Percentiles rank a stretch among this genome's conserved stretches.
phyloP scores from a whole-genome alignment of 2,329 filamentous ascomycete species.

The Fulvia fulva region DNA sequence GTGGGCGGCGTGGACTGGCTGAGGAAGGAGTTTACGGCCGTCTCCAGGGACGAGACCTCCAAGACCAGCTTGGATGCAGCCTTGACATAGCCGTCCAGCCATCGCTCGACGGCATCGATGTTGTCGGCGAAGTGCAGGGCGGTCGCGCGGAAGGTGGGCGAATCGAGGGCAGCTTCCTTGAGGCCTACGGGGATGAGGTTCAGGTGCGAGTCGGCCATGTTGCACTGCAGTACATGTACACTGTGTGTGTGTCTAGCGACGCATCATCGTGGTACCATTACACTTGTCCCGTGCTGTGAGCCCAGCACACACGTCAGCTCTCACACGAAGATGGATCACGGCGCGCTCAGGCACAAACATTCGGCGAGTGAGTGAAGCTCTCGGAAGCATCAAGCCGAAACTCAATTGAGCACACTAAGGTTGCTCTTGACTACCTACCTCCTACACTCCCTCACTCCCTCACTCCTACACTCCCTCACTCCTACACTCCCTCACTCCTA shows the following conservation, averaged over 20 bases:
- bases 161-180: slow-evolving; percentile 94
- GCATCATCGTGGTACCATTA: background rate
- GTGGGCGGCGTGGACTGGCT: slow-evolving; percentile 69
- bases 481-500: too few species aligned
- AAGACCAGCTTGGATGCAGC: slow-evolving; percentile 58
- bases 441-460: too few species aligned
- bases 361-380: background rate
- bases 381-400: too few species aligned
- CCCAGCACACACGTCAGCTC: background rate
- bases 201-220: slow-evolving; percentile 10
- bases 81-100: slow-evolving; percentile 73
- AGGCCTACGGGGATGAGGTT: slow-evolving; percentile 49
- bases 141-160: slow-evolving; percentile 87
- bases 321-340: background rate
- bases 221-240: background rate
- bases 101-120: slow-evolving; percentile 84
- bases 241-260: background rate
- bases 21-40: slow-evolving; percentile 72
- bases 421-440: too few species aligned
- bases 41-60: slow-evolving; percentile 71
- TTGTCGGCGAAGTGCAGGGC: slow-evolving; percentile 86
- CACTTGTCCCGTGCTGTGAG: background rate
- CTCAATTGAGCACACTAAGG: too few species aligned
- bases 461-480: too few species aligned
- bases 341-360: background rate